These are phyloP conservation scores for Fomitopsis schrenkii DNA, from an alignment of 1,284 basidiomycete genomes.

Conservation along the genomic window DNA sequence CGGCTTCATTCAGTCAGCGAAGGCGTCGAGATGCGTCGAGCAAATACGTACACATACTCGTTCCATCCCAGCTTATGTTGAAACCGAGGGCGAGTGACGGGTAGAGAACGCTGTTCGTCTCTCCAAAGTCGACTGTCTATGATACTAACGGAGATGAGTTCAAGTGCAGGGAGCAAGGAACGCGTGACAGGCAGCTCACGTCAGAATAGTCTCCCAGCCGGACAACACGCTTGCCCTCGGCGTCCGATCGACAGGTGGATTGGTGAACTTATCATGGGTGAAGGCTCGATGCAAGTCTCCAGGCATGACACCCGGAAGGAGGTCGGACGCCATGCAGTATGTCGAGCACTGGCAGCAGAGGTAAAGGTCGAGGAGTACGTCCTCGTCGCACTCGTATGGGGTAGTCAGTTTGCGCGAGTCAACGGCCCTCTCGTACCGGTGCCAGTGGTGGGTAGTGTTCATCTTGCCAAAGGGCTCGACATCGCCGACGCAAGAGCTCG, in stretches of 20 bases:
- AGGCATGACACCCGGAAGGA: constrained; percentile 70
- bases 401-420: constrained; percentile 60
- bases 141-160: constrained; percentile 33
- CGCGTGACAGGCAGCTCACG: constrained; percentile 37
- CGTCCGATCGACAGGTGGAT: constrained; percentile 36
- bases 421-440: constrained; percentile 63
- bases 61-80: constrained; percentile 66
- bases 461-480: constrained; percentile 40
- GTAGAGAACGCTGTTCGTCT: constrained; percentile 55
- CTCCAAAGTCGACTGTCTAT: constrained; percentile 72
- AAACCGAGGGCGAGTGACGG: constrained; percentile 51
- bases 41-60: constrained; percentile 44
- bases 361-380: constrained; percentile 68
- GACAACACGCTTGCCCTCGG: constrained; percentile 46
- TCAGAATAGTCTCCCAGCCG: constrained; percentile 65
- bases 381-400: constrained; percentile 56
- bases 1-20: constrained; percentile 27
- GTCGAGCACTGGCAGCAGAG: constrained; percentile 78
- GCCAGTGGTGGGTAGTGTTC: constrained; percentile 79
- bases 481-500: constrained; percentile 47
- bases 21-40: neutral
- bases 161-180: neutral
- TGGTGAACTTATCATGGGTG: constrained; percentile 33
- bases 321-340: constrained; percentile 62
- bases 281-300: constrained; percentile 43